Evolutionary conservation across 2,329 filamentous ascomycete species (phyloP).

Genomic region (Pestalotiopsis sp.): DNA sequence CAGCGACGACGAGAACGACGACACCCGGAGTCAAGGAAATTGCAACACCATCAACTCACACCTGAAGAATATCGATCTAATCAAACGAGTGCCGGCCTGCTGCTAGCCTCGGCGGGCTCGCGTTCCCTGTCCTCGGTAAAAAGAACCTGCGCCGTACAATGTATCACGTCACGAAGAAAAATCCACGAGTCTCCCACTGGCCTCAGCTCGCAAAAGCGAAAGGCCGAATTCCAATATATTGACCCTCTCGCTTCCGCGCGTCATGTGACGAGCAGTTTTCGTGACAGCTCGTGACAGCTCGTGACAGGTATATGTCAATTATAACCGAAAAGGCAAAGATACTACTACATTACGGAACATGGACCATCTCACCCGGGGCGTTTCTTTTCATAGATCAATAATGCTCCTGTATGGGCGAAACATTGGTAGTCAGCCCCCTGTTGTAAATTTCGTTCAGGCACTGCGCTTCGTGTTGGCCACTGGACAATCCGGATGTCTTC

Average conservation of each 20-base stretch:
- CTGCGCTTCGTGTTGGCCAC: conserved; percentile 8
- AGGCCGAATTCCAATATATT: neutral
- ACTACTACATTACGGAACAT: neutral
- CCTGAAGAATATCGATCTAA: neutral
- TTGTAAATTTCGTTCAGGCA: neutral
- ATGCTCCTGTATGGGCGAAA: neutral
- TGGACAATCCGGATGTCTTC: neutral
- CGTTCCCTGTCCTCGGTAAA: neutral
- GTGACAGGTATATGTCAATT: neutral
- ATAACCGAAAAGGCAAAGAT: conserved; percentile 1
- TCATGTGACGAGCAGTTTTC: neutral
- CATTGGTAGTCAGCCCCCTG: neutral
- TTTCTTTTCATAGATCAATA: neutral
- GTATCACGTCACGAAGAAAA: neutral
- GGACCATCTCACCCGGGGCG: neutral
- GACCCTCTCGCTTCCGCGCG: neutral
- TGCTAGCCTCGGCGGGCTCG: neutral
- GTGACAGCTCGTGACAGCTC: conserved; percentile 6
- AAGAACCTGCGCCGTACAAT: neutral
- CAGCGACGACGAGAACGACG: neutral
- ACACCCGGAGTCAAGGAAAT: neutral
- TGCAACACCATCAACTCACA: neutral
- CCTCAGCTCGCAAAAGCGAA: neutral
- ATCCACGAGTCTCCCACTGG: neutral
- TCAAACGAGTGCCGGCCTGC: neutral